Evolutionary conservation across 352 stramenopile genomes (phyloP).

Genomic region (Pythium aphanidermatum): DNA sequence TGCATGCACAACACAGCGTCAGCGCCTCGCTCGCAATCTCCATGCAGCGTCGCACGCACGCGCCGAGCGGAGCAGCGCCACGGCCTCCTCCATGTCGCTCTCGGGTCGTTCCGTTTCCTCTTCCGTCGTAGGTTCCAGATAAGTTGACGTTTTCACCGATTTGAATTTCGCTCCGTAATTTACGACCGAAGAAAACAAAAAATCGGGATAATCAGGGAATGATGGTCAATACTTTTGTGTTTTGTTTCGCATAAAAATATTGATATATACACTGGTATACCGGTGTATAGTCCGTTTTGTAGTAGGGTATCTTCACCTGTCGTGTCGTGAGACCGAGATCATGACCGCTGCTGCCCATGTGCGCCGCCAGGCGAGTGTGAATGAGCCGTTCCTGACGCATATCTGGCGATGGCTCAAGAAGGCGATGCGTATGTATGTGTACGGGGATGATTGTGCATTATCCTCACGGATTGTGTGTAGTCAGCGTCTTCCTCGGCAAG

Average conservation of each 20-base stretch:
- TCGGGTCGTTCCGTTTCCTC: neutral
- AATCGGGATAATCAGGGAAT: too few species aligned
- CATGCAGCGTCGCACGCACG: conserved; percentile 21
- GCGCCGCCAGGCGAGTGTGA: conserved; percentile 46
- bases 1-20: neutral
- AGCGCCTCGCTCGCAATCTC: neutral
- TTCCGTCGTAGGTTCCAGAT: conserved; percentile 8
- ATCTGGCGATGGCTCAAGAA: conserved; percentile 72
- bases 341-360: conserved; percentile 56
- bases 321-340: too few species aligned
- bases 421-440: conserved; percentile 29
- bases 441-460: too few species aligned
- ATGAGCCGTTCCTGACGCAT: conserved; percentile 44
- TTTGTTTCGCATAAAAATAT: too few species aligned
- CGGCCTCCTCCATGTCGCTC: conserved; percentile 41
- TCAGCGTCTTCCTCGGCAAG: conserved; percentile 40
- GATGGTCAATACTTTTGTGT: too few species aligned
- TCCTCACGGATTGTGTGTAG: conserved; percentile 7
- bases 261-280: neutral
- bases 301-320: too few species aligned
- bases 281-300: too few species aligned
- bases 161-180: conserved; percentile 1
- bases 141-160: conserved; percentile 7
- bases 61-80: conserved; percentile 49
- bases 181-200: too few species aligned